These are phyloP conservation scores for Nidula microcarpa DNA, from an alignment of 768 basidiomycete species.

Conservation along the genomic window DNA sequence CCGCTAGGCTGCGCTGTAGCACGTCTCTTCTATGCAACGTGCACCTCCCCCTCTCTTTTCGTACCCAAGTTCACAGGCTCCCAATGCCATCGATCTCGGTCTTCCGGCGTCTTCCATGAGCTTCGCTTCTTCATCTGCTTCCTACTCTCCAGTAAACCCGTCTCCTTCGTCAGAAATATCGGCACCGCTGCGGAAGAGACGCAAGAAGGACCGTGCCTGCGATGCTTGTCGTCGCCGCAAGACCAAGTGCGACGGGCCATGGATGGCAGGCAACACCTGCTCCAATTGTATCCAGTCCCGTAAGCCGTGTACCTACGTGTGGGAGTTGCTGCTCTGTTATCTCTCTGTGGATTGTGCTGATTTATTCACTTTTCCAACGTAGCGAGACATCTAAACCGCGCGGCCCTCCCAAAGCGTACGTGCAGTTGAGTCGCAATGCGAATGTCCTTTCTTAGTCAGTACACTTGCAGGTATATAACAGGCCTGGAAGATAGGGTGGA, in stretches of 20 bases:
- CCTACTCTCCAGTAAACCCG: neutral
- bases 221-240: constrained; percentile 58
- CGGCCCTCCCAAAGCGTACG: constrained; percentile 67
- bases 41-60: too few relatives aligned
- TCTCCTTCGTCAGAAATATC: neutral
- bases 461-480: constrained; percentile 45
- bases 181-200: constrained; percentile 26
- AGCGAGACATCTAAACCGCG: constrained; percentile 66
- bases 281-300: constrained; percentile 52
- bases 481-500: constrained; percentile 58
- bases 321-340: constrained; percentile 14
- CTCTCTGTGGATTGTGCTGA: neutral
- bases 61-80: too few relatives aligned
- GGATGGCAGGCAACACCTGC: constrained; percentile 46
- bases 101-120: too few relatives aligned
- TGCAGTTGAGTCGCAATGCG: constrained; percentile 7
- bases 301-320: constrained; percentile 62
- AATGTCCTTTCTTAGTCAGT: neutral
- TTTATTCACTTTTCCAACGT: neutral
- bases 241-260: constrained; percentile 59
- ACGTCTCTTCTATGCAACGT: too few relatives aligned
- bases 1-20: too few relatives aligned
- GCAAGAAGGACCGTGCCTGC: constrained; percentile 54
- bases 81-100: too few relatives aligned
- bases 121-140: too few relatives aligned